A percentile compares a stretch with the other conserved stretches of the same genome.
Evolutionary conservation across 768 basidiomycete species (phyloP).

Genomic region (Symmetrospora coprosmae): DNA sequence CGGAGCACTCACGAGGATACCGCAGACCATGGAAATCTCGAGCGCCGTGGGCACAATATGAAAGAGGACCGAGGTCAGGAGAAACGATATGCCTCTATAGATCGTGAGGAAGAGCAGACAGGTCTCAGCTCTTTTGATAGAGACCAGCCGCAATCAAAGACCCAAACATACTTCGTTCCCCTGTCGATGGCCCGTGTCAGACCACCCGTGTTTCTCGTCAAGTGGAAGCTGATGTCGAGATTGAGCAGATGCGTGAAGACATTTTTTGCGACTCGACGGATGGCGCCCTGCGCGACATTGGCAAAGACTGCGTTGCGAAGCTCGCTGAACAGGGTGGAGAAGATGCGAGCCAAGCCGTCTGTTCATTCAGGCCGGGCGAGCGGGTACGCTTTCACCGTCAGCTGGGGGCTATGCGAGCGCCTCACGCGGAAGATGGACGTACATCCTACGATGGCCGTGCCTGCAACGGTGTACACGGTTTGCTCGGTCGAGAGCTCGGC

Average conservation of each 20-base stretch:
- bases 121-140: not conserved
- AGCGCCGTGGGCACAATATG: slow-evolving; percentile 89
- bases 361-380: no score
- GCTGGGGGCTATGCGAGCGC: not conserved
- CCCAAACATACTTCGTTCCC: slow-evolving; percentile 67
- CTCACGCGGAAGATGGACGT: slow-evolving; percentile 37
- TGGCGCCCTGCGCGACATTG: slow-evolving; percentile 82
- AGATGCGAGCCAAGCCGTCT: slow-evolving; percentile 85
- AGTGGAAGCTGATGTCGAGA: slow-evolving; percentile 81
- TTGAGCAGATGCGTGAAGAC: slow-evolving; percentile 87
- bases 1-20: slow-evolving; percentile 61
- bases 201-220: slow-evolving; percentile 85
- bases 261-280: slow-evolving; percentile 85
- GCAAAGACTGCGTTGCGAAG: slow-evolving; percentile 91
- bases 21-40: slow-evolving; percentile 92
- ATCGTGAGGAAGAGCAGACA: not conserved
- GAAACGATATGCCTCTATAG: slow-evolving; percentile 80
- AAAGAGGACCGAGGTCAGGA: slow-evolving; percentile 81
- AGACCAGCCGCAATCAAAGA: not conserved
- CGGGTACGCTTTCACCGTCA: no score
- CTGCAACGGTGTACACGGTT: slow-evolving; percentile 81
- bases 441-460: slow-evolving; percentile 85
- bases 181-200: slow-evolving; percentile 91
- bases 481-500: slow-evolving; percentile 44
- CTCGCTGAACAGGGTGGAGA: slow-evolving; percentile 78